Percentiles rank a stretch among this genome's conserved stretches.
These are phyloP conservation scores for Malania oleifera DNA, from an alignment of 164 flowering plant species.

Conservation along the genomic window DNA sequence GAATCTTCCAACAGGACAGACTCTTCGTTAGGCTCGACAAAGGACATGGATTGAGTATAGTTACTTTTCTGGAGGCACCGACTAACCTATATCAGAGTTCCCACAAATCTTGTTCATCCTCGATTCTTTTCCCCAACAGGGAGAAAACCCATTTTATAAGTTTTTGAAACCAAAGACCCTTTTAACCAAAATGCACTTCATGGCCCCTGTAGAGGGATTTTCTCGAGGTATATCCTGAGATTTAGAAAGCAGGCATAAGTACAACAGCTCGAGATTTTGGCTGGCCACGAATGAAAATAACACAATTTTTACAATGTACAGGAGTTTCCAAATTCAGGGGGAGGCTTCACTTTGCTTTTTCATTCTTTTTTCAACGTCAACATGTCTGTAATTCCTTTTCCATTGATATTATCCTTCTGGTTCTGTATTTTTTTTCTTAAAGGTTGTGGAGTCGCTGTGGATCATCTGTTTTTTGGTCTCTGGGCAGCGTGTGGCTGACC, in stretches of 20 bases:
- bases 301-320: conserved; percentile 7
- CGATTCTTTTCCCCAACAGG: conserved; percentile 2
- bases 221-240: background rate
- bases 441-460: background rate
- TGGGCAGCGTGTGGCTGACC: background rate
- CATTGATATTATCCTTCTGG: too few relatives aligned
- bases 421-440: background rate
- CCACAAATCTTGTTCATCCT: conserved; percentile 10
- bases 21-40: conserved; percentile 17
- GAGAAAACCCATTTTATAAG: conserved; percentile 13
- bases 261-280: conserved; percentile 20
- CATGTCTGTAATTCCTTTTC: too few relatives aligned
- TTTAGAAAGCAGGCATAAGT: conserved; percentile 13
- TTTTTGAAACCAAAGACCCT: conserved; percentile 15
- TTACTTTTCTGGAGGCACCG: conserved; percentile 6
- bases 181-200: conserved; percentile 4
- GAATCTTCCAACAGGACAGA: conserved; percentile 20
- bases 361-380: background rate
- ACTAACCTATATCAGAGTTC: conserved; percentile 10
- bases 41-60: conserved; percentile 18
- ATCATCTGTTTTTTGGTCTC: background rate
- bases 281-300: conserved; percentile 1
- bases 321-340: conserved; percentile 5
- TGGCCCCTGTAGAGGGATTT: background rate
- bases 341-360: background rate